phyloP scores from a whole-genome alignment of 2,329 filamentous ascomycete genomes.

The Penicillium sp. region DNA sequence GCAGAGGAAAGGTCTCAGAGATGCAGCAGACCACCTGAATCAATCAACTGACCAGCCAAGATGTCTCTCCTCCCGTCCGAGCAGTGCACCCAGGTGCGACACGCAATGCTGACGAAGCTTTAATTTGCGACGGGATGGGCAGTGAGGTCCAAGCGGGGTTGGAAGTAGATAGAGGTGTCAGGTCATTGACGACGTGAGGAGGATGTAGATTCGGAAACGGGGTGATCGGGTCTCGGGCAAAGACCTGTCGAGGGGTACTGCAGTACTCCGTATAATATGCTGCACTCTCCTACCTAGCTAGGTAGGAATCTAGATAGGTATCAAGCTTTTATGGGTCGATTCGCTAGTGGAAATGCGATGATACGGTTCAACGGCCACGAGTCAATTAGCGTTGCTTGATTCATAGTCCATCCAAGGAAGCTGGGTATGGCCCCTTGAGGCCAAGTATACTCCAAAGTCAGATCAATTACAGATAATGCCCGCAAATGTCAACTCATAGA shows the following conservation, averaged over 20 bases:
- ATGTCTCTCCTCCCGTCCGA: background rate
- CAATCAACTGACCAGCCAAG: conserved; percentile 19
- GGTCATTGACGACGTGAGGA: background rate
- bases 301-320: background rate
- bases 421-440: background rate
- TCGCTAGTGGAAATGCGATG: background rate
- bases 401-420: background rate
- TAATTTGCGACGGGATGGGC: conserved; percentile 13
- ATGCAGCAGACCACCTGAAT: conserved; percentile 12
- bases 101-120: conserved; percentile 19
- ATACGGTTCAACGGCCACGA: no score
- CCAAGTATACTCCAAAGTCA: background rate
- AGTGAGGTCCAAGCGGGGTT: background rate
- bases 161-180: background rate
- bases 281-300: no score
- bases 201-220: background rate
- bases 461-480: background rate
- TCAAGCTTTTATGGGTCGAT: conserved; percentile 1
- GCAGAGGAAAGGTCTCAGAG: background rate
- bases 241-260: background rate
- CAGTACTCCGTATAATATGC: background rate
- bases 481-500: background rate
- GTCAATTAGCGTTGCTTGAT: background rate
- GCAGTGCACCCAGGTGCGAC: conserved; percentile 6
- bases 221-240: background rate